Evolutionary conservation across 106 monocot species (phyloP).

Genomic region (Dendrobium chrysotoxum): DNA sequence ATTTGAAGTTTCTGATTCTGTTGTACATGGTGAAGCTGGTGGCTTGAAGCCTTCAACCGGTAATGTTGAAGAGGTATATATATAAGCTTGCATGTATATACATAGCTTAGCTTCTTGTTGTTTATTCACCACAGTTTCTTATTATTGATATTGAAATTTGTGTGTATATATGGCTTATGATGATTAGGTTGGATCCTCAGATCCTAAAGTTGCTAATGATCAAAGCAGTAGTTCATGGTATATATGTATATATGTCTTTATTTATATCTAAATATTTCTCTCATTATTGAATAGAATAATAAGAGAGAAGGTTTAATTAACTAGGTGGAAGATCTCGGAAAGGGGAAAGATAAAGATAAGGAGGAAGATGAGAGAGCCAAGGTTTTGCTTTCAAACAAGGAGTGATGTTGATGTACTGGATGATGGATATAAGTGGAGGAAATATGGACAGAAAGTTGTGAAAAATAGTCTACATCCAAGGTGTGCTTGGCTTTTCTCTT

Average conservation of each 20-base stretch:
- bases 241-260: not conserved
- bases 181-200: not conserved
- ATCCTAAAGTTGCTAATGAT: not conserved
- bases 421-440: conserved; percentile 83
- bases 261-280: not conserved
- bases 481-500: conserved; percentile 12
- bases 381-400: conserved; percentile 82
- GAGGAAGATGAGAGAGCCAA: conserved; percentile 74
- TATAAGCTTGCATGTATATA: not conserved
- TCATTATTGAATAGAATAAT: not conserved
- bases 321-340: conserved; percentile 52
- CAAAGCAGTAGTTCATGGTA: conserved; percentile 8
- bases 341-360: conserved; percentile 61
- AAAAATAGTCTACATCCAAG: conserved; percentile 84
- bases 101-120: not conserved
- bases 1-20: not conserved
- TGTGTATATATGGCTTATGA: not conserved
- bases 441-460: conserved; percentile 82
- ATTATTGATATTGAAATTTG: too few species aligned
- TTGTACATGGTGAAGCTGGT: not conserved
- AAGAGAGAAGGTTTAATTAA: not conserved
- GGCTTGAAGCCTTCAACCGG: not conserved
- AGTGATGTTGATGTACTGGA: conserved; percentile 76
- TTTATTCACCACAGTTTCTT: too few species aligned
- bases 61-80: not conserved